A percentile compares a stretch with the other conserved stretches of the same genome.
Conservation (phyloP, 106 monocot genomes). For the Dioscorea dumetorum region DNA sequence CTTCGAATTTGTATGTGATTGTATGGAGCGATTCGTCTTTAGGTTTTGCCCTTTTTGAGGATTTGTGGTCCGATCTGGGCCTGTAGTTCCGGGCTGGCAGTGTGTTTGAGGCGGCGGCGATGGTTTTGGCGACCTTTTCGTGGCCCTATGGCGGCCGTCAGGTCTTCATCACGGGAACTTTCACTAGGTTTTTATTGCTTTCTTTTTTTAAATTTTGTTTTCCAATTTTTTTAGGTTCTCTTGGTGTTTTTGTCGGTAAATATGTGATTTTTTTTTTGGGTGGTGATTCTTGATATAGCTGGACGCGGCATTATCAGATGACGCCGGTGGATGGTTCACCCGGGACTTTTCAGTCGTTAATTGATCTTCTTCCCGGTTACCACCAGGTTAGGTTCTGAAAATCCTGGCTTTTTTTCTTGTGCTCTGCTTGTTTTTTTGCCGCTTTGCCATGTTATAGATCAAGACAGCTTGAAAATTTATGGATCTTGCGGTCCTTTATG, state of each 20-base stretch:
- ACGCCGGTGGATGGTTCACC: neutral
- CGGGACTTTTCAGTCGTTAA: neutral
- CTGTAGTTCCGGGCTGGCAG: neutral
- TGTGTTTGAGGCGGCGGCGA: neutral
- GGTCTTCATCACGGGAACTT: slow-evolving; percentile 8
- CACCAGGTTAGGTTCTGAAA: neutral
- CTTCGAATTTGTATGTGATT: no score
- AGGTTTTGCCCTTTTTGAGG: no score
- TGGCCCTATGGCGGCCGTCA: slow-evolving; percentile 14
- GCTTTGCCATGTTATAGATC: no score
- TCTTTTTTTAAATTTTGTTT: neutral
- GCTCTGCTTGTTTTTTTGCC: neutral
- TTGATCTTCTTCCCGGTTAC: neutral
- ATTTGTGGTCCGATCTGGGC: no score
- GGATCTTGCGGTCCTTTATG: no score
- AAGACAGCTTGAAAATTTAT: no score
- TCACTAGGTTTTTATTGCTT: slow-evolving; percentile 4
- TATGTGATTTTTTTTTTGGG: neutral
- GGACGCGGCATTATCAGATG: slow-evolving; percentile 2
- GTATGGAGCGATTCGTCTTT: no score
- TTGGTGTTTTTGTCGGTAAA: neutral
- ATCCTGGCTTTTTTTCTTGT: neutral
- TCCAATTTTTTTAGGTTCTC: neutral
- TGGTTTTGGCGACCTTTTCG: slow-evolving; percentile 11
- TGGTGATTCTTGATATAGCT: slow-evolving; percentile 1